Evolutionary conservation across 306 rosid species (phyloP).

Genomic region (Cicer judaicum): DNA sequence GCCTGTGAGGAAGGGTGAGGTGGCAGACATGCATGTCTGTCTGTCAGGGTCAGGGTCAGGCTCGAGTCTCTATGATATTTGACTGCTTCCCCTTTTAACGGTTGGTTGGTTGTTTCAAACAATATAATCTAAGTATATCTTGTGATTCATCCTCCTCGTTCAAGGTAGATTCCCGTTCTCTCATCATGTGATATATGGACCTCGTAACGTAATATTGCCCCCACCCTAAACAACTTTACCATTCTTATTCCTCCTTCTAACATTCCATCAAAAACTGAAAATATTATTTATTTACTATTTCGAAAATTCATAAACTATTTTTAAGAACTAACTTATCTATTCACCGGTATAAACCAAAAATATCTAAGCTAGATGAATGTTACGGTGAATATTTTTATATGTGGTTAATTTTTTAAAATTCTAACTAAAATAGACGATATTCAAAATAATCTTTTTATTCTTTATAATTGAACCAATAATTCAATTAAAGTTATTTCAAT

Average conservation of each 20-base stretch:
- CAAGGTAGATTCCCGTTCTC: slow-evolving; percentile 38
- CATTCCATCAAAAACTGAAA: no score
- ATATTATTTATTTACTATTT: no score
- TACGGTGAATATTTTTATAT: no score
- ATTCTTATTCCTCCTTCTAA: no score
- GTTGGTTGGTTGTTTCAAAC: not conserved
- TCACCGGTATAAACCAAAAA: not conserved
- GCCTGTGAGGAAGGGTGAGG: slow-evolving; percentile 28
- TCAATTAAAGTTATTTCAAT: no score
- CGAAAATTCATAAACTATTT: no score
- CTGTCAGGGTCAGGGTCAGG: not conserved
- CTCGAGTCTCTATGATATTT: slow-evolving; percentile 47
- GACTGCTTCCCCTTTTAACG: slow-evolving; percentile 33
- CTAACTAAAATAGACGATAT: no score
- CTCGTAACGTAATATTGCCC: not conserved
- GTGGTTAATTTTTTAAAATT: no score
- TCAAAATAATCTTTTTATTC: no score
- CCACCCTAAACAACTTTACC: not conserved
- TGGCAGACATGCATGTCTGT: slow-evolving; percentile 57
- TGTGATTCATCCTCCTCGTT: slow-evolving; percentile 46
- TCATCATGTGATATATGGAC: slow-evolving; percentile 3
- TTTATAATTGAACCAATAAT: no score
- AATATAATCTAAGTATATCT: slow-evolving; percentile 4
- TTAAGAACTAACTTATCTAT: no score
- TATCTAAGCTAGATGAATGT: no score